phyloP scores from a whole-genome alignment of 495 filamentous ascomycete species.

The Aspergillus bridgeri region DNA sequence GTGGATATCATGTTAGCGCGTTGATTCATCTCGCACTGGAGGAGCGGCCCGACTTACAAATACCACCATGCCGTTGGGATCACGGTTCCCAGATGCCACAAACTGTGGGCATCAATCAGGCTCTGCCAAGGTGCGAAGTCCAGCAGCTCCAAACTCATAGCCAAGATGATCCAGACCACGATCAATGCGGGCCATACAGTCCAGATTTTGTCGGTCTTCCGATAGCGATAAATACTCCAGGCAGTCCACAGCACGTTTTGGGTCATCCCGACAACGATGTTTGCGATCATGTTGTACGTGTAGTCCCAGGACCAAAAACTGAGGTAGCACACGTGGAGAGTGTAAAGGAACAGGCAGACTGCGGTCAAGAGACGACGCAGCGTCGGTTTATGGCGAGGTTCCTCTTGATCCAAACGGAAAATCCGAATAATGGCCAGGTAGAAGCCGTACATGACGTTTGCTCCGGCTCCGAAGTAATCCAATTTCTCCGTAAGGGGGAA shows the following conservation, averaged over 20 bases:
- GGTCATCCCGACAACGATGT: conserved; percentile 75
- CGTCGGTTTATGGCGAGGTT: conserved; percentile 50
- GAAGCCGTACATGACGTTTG: conserved; percentile 83
- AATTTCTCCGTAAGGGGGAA: conserved; percentile 83
- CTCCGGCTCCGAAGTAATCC: conserved; percentile 95
- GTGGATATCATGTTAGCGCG: conserved; percentile 9
- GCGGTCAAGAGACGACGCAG: conserved; percentile 70
- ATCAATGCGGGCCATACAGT: conserved; percentile 88
- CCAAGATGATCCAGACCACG: conserved; percentile 85
- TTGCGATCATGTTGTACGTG: conserved; percentile 95
- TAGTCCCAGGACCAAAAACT: conserved; percentile 89
- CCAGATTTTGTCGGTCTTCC: conserved; percentile 65
- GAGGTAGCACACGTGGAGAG: conserved; percentile 77
- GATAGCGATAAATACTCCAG: conserved; percentile 75
- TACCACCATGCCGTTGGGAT: conserved; percentile 90
- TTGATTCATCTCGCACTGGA: conserved; percentile 1
- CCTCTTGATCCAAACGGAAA: conserved; percentile 70
- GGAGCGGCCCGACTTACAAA: conserved; percentile 60
- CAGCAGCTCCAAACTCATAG: conserved; percentile 92
- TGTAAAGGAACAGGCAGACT: conserved; percentile 67
- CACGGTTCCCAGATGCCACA: conserved; percentile 95
- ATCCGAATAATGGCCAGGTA: conserved; percentile 80
- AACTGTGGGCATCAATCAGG: conserved; percentile 85
- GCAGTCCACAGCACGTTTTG: conserved; percentile 83
- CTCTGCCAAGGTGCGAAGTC: conserved; percentile 88